These are phyloP conservation scores for Magnaporthiopsis poae DNA, from an alignment of 2,329 filamentous ascomycete genomes.

Conservation along the genomic window DNA sequence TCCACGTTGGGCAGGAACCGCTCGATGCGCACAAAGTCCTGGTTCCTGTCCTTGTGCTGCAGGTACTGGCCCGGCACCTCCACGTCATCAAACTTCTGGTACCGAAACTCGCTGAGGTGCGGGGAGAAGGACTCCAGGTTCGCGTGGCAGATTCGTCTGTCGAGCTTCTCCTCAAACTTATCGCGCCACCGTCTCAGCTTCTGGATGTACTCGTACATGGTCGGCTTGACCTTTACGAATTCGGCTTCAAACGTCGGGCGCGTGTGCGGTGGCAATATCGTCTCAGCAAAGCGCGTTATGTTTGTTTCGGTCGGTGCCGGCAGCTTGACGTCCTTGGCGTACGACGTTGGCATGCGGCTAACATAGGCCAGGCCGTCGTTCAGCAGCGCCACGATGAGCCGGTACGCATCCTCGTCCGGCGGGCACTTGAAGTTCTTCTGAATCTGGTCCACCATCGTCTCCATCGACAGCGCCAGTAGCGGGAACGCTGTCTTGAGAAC, in stretches of 20 bases:
- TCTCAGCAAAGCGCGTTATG: constrained; percentile 92
- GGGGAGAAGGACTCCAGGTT: constrained; percentile 79
- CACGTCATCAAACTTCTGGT: constrained; percentile 96
- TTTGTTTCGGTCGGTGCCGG: constrained; percentile 87
- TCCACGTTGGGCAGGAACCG: constrained; percentile 93
- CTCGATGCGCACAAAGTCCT: constrained; percentile 95
- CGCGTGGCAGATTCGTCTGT: constrained; percentile 63
- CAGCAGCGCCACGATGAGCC: constrained; percentile 89
- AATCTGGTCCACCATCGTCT: constrained; percentile 98
- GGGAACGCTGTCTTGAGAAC: constrained; percentile 95
- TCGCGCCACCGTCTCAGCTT: constrained; percentile 93
- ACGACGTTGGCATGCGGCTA: constrained; percentile 73
- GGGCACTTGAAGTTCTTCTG: constrained; percentile 99
- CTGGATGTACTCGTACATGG: constrained; percentile 97
- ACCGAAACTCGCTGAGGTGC: constrained; percentile 90
- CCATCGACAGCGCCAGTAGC: constrained; percentile 90
- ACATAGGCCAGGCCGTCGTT: constrained; percentile 94
- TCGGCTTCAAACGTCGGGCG: constrained; percentile 95
- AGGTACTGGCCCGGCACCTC: constrained; percentile 96
- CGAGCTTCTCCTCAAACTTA: constrained; percentile 94
- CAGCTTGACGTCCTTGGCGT: constrained; percentile 83
- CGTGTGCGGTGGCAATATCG: constrained; percentile 87
- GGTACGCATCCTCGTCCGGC: constrained; percentile 93
- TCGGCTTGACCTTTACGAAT: constrained; percentile 89
- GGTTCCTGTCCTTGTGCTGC: constrained; percentile 96